Evolutionary conservation across 768 basidiomycete genomes (phyloP), one percentile per base, ranked within the genome.

Genomic region (Serendipita sp.): DNA sequence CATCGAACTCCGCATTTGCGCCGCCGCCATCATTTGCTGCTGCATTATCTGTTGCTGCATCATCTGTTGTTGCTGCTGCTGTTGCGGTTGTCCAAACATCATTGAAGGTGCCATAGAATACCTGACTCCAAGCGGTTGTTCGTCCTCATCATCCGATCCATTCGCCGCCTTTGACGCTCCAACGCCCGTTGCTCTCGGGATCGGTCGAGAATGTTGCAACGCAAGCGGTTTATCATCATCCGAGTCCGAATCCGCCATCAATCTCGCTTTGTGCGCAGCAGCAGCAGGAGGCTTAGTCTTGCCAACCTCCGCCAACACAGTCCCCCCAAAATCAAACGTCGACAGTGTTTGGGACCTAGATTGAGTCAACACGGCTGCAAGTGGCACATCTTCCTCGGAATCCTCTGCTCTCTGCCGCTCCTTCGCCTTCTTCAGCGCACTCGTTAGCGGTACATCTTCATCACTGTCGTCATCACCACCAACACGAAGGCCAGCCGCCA

Each of bases 371-470:
- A 90, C 72, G 45, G 74, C 76, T 3, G 84, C 82, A 33, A 92
- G 72, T 3, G 90, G 90, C 64, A 79, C 76, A 66, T 88, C 87
- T 66, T 88, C 86, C 65, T 88, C 86, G 0, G 84, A 84, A 64
- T 82, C 82, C 4, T 71, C 72, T 13, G 71, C 72, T 43, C 43
- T 60, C 28, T 71, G 74, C 51, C 82, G 79, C 64, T 78, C 77
- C 22, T 73, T 73, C n/a, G 77, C 81, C 38, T 80, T 79, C 62
- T 76, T 74, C n/a, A 82, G 74, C 5, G 85, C 81, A 2, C 80
- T 81, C 26, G 82, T 81, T 7, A 92, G 76, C 2, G 90, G 90
- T 44, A 90, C 66, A 72, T 92, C 89, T 61, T 89, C 89, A 65
- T 86, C 87, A 65, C 83, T 81, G 20, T 78, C 78, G 58, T 77